Evolutionary conservation across 805 yeast species (phyloP), one percentile per base, ranked within the genome.

Genomic region (Debaryomyces prosopidis): DNA sequence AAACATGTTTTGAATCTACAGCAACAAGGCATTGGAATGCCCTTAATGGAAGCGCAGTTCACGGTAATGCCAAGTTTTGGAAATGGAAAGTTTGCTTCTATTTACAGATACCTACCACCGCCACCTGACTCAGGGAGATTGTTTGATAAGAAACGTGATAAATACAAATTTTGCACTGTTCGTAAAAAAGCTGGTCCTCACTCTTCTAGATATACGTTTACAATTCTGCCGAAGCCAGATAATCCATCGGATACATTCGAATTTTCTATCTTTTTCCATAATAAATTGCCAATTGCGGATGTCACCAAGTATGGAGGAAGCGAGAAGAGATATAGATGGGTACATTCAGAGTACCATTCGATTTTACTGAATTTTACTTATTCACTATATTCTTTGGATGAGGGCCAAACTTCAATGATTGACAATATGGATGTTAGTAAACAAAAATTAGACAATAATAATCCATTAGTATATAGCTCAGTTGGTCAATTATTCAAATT

Each of bases 21-120:
- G 32, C 19, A 23, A 38, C 20, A 38, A 38, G 41, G 41, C 18
- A 14, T 23, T 3, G 41, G 41, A 2, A 23, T 38, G 28, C 41
- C 41, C 3, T 28, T 38, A n/a, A 28, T 38, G 9, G 15, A 16
- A 26, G 16, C 16, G 7, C 15, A 38, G n/a, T 38, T 38, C 18
- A 20, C 14, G 9, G 11, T 23, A 3, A 23, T 15, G 32, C 16
- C 17, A 20, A 38, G 11, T 15, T 30, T 30, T n/a, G 33, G 33
- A n/a, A 30, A 14, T 14, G 16, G 16, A 9, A 30, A 30, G 4
- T 30, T 30, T 5, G 33, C 12, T 3, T 2, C 33, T 11, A 30
- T 30, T 5, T n/a, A 30, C 12, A 30, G 12, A 14, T 30, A 2
- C 16, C 6, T 30, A 2, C 9, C 33, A 6, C 33, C 33, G 5